A percentile compares a stretch with the other conserved stretches of the same genome.
Evolutionary conservation across 208 protist genomes (phyloP).

Genomic region (Leptomonas seymouri): DNA sequence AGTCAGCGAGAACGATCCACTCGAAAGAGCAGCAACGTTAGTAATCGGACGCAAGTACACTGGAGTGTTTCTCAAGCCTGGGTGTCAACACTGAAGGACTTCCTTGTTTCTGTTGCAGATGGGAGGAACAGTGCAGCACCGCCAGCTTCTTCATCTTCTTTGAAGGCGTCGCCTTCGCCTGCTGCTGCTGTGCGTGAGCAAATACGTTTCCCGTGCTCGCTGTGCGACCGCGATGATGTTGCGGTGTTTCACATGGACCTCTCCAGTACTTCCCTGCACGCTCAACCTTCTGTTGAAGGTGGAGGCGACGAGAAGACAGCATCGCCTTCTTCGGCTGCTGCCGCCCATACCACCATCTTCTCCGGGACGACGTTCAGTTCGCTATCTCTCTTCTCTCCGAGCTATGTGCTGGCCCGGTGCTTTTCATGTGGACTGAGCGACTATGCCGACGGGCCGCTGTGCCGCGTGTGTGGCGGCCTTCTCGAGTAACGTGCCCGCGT

Average conservation of each 20-base stretch:
- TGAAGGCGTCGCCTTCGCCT: background rate
- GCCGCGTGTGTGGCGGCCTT: conserved; percentile 76
- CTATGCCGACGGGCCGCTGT: conserved; percentile 60
- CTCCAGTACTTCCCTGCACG: conserved; percentile 33
- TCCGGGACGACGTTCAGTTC: conserved; percentile 75
- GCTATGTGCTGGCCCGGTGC: conserved; percentile 67
- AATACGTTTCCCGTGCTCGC: conserved; percentile 53
- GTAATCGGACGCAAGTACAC: conserved; percentile 9
- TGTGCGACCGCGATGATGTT: conserved; percentile 44
- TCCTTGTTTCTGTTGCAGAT: conserved; percentile 21
- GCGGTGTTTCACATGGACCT: conserved; percentile 30
- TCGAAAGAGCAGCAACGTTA: background rate
- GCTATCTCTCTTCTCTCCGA: conserved; percentile 59
- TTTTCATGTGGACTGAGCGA: conserved; percentile 61
- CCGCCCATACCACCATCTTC: conserved; percentile 73
- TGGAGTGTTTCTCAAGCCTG: conserved; percentile 42
- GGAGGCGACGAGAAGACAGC: background rate
- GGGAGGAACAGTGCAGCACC: conserved; percentile 1
- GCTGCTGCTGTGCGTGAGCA: background rate
- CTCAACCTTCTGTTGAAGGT: background rate
- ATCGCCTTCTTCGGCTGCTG: conserved; percentile 10
- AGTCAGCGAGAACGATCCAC: background rate
- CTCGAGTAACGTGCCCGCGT: conserved; percentile 34
- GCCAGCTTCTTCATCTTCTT: background rate
- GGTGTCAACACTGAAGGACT: conserved; percentile 27